These are phyloP conservation scores for Sungouiella thailandica DNA, from an alignment of 805 yeast genomes.

Conservation along the genomic window DNA sequence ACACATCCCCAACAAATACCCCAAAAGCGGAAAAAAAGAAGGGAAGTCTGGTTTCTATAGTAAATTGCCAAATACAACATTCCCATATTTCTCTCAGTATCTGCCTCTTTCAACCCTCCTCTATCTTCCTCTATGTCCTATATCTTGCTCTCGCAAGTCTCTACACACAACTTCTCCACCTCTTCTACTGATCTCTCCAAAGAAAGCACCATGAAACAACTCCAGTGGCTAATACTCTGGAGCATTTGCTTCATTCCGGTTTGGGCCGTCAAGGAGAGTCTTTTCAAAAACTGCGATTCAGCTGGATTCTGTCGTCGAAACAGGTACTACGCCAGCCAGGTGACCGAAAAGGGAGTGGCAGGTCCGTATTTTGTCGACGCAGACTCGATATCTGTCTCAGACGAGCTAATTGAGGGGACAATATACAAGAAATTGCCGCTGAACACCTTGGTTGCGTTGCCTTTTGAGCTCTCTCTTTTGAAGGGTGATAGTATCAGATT, in stretches of 20 bases:
- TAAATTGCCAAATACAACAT: too few relatives aligned
- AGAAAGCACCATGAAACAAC: too few relatives aligned
- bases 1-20: too few relatives aligned
- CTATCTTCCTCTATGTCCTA: too few relatives aligned
- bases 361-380: slow-evolving; percentile 22
- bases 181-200: too few relatives aligned
- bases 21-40: too few relatives aligned
- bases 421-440: slow-evolving; percentile 39
- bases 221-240: too few relatives aligned
- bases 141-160: too few relatives aligned
- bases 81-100: too few relatives aligned
- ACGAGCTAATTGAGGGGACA: slow-evolving; percentile 38
- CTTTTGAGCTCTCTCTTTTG: slow-evolving; percentile 54
- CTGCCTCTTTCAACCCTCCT: too few relatives aligned
- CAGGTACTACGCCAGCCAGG: slow-evolving; percentile 51
- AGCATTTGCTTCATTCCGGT: slow-evolving; percentile 6
- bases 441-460: slow-evolving; percentile 33
- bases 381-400: slow-evolving; percentile 9
- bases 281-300: slow-evolving; percentile 73
- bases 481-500: slow-evolving; percentile 58
- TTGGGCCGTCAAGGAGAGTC: slow-evolving; percentile 50
- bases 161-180: too few relatives aligned
- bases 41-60: too few relatives aligned
- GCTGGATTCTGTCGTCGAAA: slow-evolving; percentile 84
- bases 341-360: slow-evolving; percentile 5